Conservation (phyloP, 768 basidiomycete genomes). For the Suillus subluteus region DNA sequence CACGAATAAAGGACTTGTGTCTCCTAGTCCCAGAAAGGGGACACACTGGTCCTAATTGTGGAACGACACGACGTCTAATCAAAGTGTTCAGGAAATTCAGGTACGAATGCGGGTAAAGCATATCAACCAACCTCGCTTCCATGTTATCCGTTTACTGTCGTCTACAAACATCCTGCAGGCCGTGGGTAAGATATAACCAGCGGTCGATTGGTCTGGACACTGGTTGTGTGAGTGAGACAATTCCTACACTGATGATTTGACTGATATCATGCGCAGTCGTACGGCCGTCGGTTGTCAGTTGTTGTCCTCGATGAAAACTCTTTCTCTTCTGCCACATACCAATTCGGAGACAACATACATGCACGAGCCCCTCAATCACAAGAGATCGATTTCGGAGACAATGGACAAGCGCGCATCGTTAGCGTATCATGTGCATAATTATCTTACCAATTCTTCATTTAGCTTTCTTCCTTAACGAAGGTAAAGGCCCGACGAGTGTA, state of each 20-base stretch:
- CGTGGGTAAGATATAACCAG: conserved; percentile 80
- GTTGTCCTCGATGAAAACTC: conserved; percentile 54
- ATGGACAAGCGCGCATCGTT: conserved; percentile 50
- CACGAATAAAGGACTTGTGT: conserved; percentile 42
- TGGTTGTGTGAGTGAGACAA: conserved; percentile 67
- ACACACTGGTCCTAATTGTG: conserved; percentile 79
- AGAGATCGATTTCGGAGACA: conserved; percentile 60
- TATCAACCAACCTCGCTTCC: conserved; percentile 42
- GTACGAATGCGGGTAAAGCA: conserved; percentile 3
- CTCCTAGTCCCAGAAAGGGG: conserved; percentile 44
- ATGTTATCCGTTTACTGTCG: conserved; percentile 72
- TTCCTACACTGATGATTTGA: conserved; percentile 11
- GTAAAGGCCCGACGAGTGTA: neutral
- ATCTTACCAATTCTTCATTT: neutral
- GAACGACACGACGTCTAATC: conserved; percentile 68
- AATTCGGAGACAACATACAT: conserved; percentile 18
- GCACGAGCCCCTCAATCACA: conserved; percentile 25
- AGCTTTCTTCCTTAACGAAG: neutral
- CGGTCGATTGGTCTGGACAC: conserved; percentile 88
- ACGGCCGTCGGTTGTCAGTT: conserved; percentile 60
- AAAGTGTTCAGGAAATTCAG: conserved; percentile 55
- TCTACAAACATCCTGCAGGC: conserved; percentile 87
- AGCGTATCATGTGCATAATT: conserved; percentile 49
- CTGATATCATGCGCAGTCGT: conserved; percentile 37
- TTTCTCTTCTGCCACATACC: conserved; percentile 9